Percentiles rank a stretch among this genome's conserved stretches.
phyloP scores from a whole-genome alignment of 169 alveolate genomes.

The Sarcocystis neurona region DNA sequence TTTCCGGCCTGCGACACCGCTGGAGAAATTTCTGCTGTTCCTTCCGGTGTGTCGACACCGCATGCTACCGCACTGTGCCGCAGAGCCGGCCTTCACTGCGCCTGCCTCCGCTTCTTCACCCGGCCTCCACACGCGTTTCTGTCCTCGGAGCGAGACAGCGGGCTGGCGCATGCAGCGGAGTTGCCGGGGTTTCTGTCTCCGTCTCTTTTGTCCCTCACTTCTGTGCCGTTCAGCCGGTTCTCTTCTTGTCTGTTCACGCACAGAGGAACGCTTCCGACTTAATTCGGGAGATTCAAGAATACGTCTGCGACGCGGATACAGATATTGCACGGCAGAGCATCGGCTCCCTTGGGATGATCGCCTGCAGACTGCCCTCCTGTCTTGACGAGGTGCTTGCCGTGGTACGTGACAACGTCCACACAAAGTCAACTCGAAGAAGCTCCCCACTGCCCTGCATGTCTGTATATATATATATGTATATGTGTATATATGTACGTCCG shows the following conservation, averaged over 20 bases:
- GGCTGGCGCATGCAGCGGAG: neutral
- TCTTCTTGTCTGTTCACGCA: neutral
- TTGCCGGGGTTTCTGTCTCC: neutral
- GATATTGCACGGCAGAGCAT: slow-evolving; percentile 91
- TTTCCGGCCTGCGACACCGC: no score
- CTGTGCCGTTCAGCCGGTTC: neutral
- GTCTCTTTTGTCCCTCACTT: neutral
- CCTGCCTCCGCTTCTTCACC: neutral
- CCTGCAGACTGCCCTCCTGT: slow-evolving; percentile 79
- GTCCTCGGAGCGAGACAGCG: neutral
- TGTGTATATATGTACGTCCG: no score
- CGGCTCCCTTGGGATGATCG: slow-evolving; percentile 88
- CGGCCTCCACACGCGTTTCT: neutral
- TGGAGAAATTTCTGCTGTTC: no score
- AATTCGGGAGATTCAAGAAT: slow-evolving; percentile 90
- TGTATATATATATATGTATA: no score
- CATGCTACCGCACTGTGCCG: no score
- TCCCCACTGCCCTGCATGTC: no score
- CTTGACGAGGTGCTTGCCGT: slow-evolving; percentile 12
- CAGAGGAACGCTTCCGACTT: slow-evolving; percentile 85
- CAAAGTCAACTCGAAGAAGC: no score
- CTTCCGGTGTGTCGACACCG: no score
- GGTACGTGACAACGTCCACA: no score
- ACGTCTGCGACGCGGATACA: slow-evolving; percentile 92
- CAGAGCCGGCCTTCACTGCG: neutral